These are phyloP conservation scores for Pseudonitzschia multiseries DNA, from an alignment of 108 stramenopile species.

Conservation along the genomic window DNA sequence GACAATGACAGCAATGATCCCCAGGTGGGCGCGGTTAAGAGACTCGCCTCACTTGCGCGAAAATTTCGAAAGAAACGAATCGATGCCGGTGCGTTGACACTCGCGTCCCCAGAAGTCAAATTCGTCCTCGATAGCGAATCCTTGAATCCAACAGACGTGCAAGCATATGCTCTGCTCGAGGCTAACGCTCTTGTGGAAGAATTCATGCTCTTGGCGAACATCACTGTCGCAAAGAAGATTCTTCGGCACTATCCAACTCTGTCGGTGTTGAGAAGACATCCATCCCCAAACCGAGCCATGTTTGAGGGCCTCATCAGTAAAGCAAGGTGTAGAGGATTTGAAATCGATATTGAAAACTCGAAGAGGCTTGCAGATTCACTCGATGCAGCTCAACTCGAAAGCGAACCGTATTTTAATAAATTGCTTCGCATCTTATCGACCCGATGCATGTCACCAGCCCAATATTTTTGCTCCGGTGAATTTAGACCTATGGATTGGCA, in stretches of 20 bases:
- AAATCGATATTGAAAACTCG: slow-evolving; percentile 89
- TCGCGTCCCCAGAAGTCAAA: slow-evolving; percentile 97
- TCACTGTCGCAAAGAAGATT: slow-evolving; percentile 95
- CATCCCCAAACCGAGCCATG: slow-evolving; percentile 91
- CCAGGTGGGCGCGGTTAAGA: slow-evolving; percentile 83
- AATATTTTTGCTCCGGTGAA: slow-evolving; percentile 98
- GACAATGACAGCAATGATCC: slow-evolving; percentile 63
- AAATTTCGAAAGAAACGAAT: slow-evolving; percentile 86
- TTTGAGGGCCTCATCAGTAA: slow-evolving; percentile 93
- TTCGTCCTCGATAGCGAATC: slow-evolving; percentile 97
- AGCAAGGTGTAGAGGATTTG: slow-evolving; percentile 75
- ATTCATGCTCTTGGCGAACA: slow-evolving; percentile 99
- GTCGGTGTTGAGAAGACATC: slow-evolving; percentile 94
- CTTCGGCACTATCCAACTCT: slow-evolving; percentile 88
- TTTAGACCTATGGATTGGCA: slow-evolving; percentile 85
- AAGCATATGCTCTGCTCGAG: slow-evolving; percentile 87
- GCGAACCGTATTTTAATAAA: slow-evolving; percentile 94
- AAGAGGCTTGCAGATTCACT: slow-evolving; percentile 93
- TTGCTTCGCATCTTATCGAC: slow-evolving; percentile 96
- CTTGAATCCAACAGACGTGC: slow-evolving; percentile 96
- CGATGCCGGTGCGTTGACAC: slow-evolving; percentile 94
- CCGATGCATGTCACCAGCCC: slow-evolving; percentile 96
- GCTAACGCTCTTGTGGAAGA: slow-evolving; percentile 96
- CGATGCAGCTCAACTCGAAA: slow-evolving; percentile 78
- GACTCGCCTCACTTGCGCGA: slow-evolving; percentile 81